These are phyloP conservation scores for Teratosphaeria viscida DNA, from an alignment of 2,329 filamentous ascomycete species.

Conservation along the genomic window DNA sequence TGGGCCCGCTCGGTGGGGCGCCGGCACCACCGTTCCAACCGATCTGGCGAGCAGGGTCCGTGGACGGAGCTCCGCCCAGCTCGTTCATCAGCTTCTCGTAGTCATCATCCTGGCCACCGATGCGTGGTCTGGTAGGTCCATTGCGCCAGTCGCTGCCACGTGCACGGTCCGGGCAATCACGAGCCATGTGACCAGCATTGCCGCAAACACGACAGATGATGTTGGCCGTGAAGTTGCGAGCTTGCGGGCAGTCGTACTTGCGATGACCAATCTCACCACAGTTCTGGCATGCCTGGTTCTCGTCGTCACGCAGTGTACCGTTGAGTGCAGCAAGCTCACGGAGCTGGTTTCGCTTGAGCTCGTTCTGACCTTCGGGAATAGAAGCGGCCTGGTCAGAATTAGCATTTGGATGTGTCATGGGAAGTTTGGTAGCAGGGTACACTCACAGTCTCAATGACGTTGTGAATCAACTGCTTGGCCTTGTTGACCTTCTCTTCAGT, in stretches of 20 bases:
- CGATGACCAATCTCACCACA: constrained; percentile 96
- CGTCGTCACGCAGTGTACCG: constrained; percentile 96
- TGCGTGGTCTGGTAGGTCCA: constrained; percentile 42
- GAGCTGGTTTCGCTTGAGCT: constrained; percentile 96
- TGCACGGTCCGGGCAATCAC: constrained; percentile 92
- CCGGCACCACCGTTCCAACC: constrained; percentile 65
- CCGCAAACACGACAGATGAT: constrained; percentile 98
- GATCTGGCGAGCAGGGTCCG: constrained; percentile 57
- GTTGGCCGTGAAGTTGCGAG: constrained; percentile 96
- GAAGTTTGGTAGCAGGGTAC: constrained; percentile 1
- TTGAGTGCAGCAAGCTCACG: constrained; percentile 95
- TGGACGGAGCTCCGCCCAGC: constrained; percentile 62
- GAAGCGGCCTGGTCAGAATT: constrained; percentile 65
- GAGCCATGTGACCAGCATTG: constrained; percentile 95
- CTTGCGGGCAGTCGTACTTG: constrained; percentile 97
- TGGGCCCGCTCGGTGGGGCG: constrained; percentile 51
- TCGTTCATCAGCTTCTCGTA: constrained; percentile 99
- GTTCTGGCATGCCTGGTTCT: constrained; percentile 99
- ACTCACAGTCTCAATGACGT: constrained; percentile 94
- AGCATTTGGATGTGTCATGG: background rate
- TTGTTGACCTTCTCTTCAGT: constrained; percentile 99
- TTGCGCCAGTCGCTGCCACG: constrained; percentile 89
- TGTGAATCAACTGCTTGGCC: constrained; percentile 95
- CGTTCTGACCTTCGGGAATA: constrained; percentile 96
- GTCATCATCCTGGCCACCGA: constrained; percentile 75